Conservation (phyloP, 2,329 filamentous ascomycete species). For the Pseudogymnoascus sp. region DNA sequence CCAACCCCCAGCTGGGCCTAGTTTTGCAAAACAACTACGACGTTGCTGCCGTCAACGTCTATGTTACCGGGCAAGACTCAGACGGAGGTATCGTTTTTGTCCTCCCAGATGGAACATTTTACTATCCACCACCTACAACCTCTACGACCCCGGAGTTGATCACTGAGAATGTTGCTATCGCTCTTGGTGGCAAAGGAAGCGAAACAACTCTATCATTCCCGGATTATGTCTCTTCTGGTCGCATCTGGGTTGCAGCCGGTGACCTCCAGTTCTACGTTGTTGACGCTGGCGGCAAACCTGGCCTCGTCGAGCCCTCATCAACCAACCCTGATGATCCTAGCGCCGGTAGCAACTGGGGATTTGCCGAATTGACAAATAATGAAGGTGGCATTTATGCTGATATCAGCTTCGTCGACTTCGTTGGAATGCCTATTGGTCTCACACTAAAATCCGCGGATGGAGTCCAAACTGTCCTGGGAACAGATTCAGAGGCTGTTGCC, state of each 20-base stretch:
- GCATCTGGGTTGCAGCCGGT: slow-evolving; percentile 64
- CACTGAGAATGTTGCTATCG: slow-evolving; percentile 53
- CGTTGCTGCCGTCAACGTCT: background rate
- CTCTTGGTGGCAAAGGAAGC: slow-evolving; percentile 53
- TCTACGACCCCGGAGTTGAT: slow-evolving; percentile 43
- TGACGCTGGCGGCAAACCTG: slow-evolving; percentile 52
- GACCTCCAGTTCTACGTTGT: slow-evolving; percentile 58
- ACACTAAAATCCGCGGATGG: slow-evolving; percentile 39
- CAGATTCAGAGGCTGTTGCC: slow-evolving; percentile 48
- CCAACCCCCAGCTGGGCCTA: background rate
- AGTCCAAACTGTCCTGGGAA: slow-evolving; percentile 50
- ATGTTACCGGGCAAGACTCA: background rate
- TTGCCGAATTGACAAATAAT: slow-evolving; percentile 65
- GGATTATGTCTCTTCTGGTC: slow-evolving; percentile 56
- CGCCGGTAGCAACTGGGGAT: slow-evolving; percentile 55
- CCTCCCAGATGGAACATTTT: slow-evolving; percentile 56
- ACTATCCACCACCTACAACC: slow-evolving; percentile 59
- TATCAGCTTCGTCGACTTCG: slow-evolving; percentile 71
- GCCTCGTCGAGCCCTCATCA: slow-evolving; percentile 66
- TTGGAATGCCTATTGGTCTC: slow-evolving; percentile 55
- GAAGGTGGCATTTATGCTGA: slow-evolving; percentile 55
- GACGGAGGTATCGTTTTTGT: slow-evolving; percentile 50
- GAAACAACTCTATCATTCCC: slow-evolving; percentile 58
- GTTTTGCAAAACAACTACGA: slow-evolving; percentile 2
- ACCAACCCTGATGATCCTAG: slow-evolving; percentile 59